Percentiles rank a stretch among this genome's conserved stretches.
Conservation (phyloP, 1,284 basidiomycete genomes). For the Ceratobasidium papillatum region DNA sequence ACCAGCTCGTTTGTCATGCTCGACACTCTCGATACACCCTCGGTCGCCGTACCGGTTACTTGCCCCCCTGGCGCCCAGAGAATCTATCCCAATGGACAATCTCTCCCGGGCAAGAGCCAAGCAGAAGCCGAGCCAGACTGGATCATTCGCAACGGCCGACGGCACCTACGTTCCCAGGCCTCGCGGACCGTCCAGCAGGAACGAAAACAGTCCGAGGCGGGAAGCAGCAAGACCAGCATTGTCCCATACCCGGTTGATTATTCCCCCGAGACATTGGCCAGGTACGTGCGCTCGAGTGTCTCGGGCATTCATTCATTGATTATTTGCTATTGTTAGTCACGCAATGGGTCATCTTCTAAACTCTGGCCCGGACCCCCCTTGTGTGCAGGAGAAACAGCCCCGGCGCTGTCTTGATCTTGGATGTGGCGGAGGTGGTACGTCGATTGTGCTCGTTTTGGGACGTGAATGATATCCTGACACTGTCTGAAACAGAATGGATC, state of each 20-base stretch:
- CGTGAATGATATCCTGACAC: background rate
- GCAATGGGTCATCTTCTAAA: conserved; percentile 17
- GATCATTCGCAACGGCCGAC: conserved; percentile 25
- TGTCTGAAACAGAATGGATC: conserved; percentile 32
- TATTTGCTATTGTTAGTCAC: conserved; percentile 15
- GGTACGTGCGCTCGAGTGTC: background rate
- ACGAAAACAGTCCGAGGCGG: conserved; percentile 7
- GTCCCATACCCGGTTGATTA: conserved; percentile 29
- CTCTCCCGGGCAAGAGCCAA: background rate
- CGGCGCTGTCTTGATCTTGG: conserved; percentile 19
- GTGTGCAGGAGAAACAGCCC: conserved; percentile 1
- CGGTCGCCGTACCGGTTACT: background rate
- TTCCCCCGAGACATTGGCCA: conserved; percentile 28
- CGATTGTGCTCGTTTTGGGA: background rate
- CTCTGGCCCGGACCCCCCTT: background rate
- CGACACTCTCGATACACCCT: conserved; percentile 13
- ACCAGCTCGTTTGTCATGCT: conserved; percentile 34
- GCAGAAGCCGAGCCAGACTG: conserved; percentile 15
- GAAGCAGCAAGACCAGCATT: background rate
- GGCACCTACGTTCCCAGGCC: conserved; percentile 23
- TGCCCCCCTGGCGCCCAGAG: background rate
- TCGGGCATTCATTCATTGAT: background rate
- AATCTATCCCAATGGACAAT: background rate
- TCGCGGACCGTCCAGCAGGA: conserved; percentile 8
- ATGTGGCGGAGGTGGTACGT: conserved; percentile 31